A percentile compares a stretch with the other conserved stretches of the same genome.
Evolutionary conservation across 768 basidiomycete genomes (phyloP).

Genomic region (Scleroderma citrinum): DNA sequence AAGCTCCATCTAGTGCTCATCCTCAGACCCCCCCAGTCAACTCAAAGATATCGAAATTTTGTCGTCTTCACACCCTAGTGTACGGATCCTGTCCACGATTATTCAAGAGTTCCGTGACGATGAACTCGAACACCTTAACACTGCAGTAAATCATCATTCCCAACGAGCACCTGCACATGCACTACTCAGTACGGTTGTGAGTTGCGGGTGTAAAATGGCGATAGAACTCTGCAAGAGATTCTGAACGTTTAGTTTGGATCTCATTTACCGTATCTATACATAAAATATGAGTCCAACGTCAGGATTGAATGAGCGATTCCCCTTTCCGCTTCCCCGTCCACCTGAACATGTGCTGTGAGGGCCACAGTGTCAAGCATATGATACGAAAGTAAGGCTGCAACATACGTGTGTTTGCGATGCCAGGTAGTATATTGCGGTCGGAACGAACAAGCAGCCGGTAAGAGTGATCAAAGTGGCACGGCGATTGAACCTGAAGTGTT

Average conservation of each 20-base stretch:
- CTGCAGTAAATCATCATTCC: conserved; percentile 80
- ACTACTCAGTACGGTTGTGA: conserved; percentile 78
- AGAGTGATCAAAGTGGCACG: conserved; percentile 56
- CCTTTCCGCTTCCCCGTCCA: conserved; percentile 48
- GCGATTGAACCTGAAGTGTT: conserved; percentile 76
- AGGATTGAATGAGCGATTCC: conserved; percentile 33
- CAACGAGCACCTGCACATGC: conserved; percentile 92
- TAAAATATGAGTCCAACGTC: conserved; percentile 4
- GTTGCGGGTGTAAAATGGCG: conserved; percentile 80
- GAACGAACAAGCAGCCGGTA: conserved; percentile 60
- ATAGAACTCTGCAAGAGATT: conserved; percentile 86
- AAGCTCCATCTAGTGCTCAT: background rate
- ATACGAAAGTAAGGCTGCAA: conserved; percentile 28
- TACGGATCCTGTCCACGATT: conserved; percentile 65
- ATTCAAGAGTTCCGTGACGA: conserved; percentile 88
- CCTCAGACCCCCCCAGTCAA: conserved; percentile 57
- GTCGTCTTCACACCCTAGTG: conserved; percentile 66
- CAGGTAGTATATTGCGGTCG: conserved; percentile 47
- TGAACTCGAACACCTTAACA: conserved; percentile 90
- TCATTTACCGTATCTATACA: background rate
- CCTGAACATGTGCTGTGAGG: conserved; percentile 43
- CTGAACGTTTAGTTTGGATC: conserved; percentile 29
- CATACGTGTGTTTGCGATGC: conserved; percentile 33
- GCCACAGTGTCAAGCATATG: conserved; percentile 7
- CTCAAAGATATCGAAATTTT: conserved; percentile 64